Evolutionary conservation across 1,284 basidiomycete genomes (phyloP).

Genomic region (Boletellus dicymbophilus): DNA sequence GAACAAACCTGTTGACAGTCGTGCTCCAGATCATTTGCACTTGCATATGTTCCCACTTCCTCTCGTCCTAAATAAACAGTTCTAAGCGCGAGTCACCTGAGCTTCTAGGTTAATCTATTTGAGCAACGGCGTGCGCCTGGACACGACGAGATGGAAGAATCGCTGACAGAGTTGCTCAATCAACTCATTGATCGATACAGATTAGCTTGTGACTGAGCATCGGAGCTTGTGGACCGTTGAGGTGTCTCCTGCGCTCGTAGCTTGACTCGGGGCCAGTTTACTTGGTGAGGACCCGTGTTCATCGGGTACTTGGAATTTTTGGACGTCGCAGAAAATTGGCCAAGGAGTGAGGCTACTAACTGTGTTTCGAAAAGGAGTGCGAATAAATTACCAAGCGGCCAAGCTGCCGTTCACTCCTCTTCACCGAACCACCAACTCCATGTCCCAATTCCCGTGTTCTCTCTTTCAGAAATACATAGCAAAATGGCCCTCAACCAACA

Average conservation of each 20-base stretch:
- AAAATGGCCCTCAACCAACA: not conserved
- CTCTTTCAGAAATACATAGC: not conserved
- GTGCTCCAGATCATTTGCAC: too few species aligned
- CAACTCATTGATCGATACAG: constrained; percentile 3
- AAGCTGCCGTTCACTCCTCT: too few species aligned
- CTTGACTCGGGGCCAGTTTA: constrained; percentile 7
- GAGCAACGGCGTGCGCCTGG: not conserved
- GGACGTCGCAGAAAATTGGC: not conserved
- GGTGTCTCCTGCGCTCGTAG: not conserved
- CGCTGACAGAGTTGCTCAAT: not conserved
- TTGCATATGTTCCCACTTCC: too few species aligned
- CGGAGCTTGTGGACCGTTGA: not conserved
- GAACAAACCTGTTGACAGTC: constrained; percentile 8
- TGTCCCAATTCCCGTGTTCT: not conserved
- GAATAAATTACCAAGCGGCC: too few species aligned
- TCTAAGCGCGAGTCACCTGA: not conserved
- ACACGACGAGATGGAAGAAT: not conserved
- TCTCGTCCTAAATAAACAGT: not conserved
- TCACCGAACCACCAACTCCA: not conserved
- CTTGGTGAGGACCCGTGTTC: constrained; percentile 1
- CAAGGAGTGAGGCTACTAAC: not conserved
- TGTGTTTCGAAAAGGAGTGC: too few species aligned
- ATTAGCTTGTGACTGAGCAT: not conserved
- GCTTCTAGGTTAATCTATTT: not conserved
- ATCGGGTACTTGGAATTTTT: not conserved